phyloP scores from a whole-genome alignment of 2,329 filamentous ascomycete species.

The Orbilia brochopaga region DNA sequence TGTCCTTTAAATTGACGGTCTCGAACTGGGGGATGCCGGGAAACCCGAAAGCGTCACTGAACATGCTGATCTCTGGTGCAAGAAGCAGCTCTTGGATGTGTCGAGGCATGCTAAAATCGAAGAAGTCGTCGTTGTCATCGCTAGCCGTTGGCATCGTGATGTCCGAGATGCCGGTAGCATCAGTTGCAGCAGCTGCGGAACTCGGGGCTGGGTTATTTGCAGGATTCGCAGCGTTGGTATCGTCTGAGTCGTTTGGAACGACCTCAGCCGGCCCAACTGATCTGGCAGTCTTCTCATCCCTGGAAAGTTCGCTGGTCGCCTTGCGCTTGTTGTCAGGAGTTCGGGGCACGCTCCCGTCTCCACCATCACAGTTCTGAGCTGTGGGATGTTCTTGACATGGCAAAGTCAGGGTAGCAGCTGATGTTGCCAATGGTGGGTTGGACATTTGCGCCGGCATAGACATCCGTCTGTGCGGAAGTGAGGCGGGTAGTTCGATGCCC shows the following conservation, averaged over 20 bases:
- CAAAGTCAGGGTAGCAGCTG: slow-evolving; percentile 9
- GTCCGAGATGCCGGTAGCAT: not conserved
- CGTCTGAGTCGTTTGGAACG: not conserved
- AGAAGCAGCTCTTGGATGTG: slow-evolving; percentile 17
- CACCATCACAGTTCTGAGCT: not conserved
- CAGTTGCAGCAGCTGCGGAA: too few relatives aligned
- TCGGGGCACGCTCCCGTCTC: not conserved
- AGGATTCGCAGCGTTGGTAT: not conserved
- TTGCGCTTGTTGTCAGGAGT: slow-evolving; percentile 11
- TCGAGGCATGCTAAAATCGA: slow-evolving; percentile 27
- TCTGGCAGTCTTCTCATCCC: not conserved
- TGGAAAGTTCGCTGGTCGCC: slow-evolving; percentile 2
- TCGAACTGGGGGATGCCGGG: not conserved
- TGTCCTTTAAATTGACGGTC: not conserved
- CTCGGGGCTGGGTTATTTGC: too few relatives aligned
- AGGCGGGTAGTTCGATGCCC: slow-evolving; percentile 6
- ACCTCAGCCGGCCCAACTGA: not conserved
- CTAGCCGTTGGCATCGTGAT: not conserved
- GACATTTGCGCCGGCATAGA: slow-evolving; percentile 4
- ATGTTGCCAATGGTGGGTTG: not conserved
- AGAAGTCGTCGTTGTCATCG: slow-evolving; percentile 7
- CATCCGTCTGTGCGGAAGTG: not conserved
- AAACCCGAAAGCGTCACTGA: not conserved
- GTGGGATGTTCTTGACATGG: not conserved
- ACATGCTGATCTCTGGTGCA: not conserved